Evolutionary conservation across 75 land plant genomes (phyloP).

Genomic region (Isoetes taiwanensis): DNA sequence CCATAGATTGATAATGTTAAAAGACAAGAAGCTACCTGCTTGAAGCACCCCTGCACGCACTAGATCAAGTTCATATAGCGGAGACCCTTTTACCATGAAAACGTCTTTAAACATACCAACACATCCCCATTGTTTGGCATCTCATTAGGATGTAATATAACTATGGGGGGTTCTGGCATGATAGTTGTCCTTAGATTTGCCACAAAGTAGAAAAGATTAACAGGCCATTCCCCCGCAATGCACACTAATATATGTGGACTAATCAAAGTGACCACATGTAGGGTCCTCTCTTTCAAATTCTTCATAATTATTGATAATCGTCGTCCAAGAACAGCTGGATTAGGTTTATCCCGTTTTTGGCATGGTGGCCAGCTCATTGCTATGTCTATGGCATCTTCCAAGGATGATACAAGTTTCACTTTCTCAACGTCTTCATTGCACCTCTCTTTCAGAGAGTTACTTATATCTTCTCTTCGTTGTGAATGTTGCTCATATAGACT

Average conservation of each 20-base stretch:
- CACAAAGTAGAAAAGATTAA: constrained; percentile 16
- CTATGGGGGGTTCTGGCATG: constrained; percentile 9
- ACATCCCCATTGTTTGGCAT: constrained; percentile 16
- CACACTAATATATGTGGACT: constrained; percentile 16
- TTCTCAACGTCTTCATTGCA: background rate
- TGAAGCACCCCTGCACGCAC: constrained; percentile 24
- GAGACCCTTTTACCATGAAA: constrained; percentile 17
- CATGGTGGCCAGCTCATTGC: constrained; percentile 20
- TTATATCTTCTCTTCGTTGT: no score
- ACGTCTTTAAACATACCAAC: constrained; percentile 22
- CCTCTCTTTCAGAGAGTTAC: no score
- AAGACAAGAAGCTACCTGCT: constrained; percentile 13
- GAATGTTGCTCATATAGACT: no score
- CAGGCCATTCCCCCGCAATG: constrained; percentile 15
- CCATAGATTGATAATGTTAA: background rate
- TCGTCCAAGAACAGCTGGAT: constrained; percentile 19
- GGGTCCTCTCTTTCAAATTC: constrained; percentile 11
- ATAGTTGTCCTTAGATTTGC: constrained; percentile 8
- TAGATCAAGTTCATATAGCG: constrained; percentile 23
- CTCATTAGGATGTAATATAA: constrained; percentile 14
- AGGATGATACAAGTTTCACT: constrained; percentile 2
- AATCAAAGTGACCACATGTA: constrained; percentile 10
- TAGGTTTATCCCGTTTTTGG: constrained; percentile 11
- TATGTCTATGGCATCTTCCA: constrained; percentile 17
- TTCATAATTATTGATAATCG: constrained; percentile 8